A percentile compares a stretch with the other conserved stretches of the same genome.
Conservation (phyloP, 2,329 filamentous ascomycete genomes). For the Penicillium sp. region DNA sequence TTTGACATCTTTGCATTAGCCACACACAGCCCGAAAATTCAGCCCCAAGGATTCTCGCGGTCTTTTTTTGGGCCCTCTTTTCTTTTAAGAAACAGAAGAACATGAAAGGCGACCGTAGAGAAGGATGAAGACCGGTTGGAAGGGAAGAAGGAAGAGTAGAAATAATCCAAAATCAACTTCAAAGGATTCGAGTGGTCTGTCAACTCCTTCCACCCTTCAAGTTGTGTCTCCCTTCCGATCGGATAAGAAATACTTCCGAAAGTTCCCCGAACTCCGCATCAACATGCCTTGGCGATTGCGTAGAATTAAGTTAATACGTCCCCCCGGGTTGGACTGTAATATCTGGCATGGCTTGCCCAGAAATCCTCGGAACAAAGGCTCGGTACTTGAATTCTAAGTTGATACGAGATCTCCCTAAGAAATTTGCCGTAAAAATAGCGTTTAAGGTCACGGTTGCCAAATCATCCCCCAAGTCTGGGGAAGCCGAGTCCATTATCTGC, state of each 20-base stretch:
- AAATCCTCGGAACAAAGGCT: background rate
- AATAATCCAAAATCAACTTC: no score
- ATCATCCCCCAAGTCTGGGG: conserved; percentile 14
- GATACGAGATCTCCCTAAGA: background rate
- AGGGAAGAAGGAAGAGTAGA: background rate
- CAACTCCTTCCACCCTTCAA: background rate
- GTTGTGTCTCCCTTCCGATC: background rate
- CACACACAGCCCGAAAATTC: no score
- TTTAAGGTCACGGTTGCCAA: background rate
- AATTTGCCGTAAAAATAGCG: background rate
- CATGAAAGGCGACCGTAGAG: no score
- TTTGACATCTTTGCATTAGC: no score
- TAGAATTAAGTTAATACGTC: background rate
- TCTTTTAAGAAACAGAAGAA: no score
- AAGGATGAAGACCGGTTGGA: background rate
- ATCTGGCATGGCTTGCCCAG: background rate
- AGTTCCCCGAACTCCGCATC: background rate
- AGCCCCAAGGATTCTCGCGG: no score
- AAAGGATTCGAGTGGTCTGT: background rate
- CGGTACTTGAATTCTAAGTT: conserved; percentile 7
- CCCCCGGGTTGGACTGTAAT: background rate
- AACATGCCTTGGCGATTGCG: conserved; percentile 1
- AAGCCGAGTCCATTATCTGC: conserved; percentile 2
- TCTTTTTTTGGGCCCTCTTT: no score
- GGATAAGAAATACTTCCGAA: conserved; percentile 3